Evolutionary conservation across 2,329 filamentous ascomycete species (phyloP), one percentile per base, ranked within the genome.

Genomic region (Colletotrichum ledebouriae): DNA sequence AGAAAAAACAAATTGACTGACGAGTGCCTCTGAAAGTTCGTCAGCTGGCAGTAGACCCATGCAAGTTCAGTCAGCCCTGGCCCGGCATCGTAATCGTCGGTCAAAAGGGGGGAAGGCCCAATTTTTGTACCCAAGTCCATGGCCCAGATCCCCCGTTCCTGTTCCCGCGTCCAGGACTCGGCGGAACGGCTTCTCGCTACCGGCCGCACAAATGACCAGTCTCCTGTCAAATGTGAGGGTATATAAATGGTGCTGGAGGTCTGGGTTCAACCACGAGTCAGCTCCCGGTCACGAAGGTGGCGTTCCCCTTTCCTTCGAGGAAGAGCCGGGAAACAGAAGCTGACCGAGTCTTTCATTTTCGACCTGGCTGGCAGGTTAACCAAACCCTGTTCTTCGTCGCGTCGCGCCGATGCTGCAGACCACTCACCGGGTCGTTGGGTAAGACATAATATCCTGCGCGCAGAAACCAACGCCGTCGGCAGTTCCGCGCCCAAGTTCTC

Each of bases 161-260:
- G 82, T 85, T n/a, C 83, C 83, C 29, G 83, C 72, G 72, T 86
- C 84, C 1, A 86, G 75, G 7, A 81, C 75, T n/a, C 70, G 70
- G 11, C 39, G 56, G 6, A 42, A 46, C 4, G 70, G 65, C 13
- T 39, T 67, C 25, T 62, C 47, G 50, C 67, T 57, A 13, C 68
- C 65, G 11, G 60, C 59, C 37, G 73, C 68, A 17, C 72, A 71
- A 10, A 75, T 20, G 11, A 73, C 63, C 22, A 76, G 70, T 29
- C 71, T 70, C 42, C 71, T 71, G 25, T 75, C 71, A n/a, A 75
- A 71, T 1, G 75, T 75, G 44, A 75, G 62, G 42, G 66, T 68
- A 20, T 72, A 75, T 9, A 77, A 50, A 25, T 75, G 72, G 49
- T 76, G 74, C 49, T 78, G 76, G 10, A 76, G 70, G 42, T 76